Base-by-base conservation (phyloP, 192 early-diverging fungal species). In the Coemansia sp. region DNA sequence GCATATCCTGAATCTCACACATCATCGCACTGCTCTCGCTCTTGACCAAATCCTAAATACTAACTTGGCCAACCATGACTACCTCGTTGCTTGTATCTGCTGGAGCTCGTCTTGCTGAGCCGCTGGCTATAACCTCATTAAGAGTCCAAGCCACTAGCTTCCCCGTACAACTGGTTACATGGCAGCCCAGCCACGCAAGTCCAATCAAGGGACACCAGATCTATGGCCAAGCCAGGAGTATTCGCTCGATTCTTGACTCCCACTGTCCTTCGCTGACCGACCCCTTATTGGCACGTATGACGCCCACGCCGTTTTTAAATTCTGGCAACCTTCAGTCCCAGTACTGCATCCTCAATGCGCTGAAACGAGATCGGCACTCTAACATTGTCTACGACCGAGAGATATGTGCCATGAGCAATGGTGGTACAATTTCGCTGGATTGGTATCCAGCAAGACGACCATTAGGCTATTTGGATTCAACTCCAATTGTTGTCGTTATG, bases 341-440 rank as follows among this genome's bases (percentile, higher is more conserved):
- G 10, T 62, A 71, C 43, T 62, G 39, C 44, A 12, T 18, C 63
- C 13, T 8, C 27, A 79, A 86, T 52, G 84, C 88, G 16, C 62
- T 85, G 1, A 46, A 83, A 15, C 62, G 78, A 33, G 44, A 33
- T 18, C 27, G 2, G 11, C 9, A 46, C 11, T 67, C 66, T 1
- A 36, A 49, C 22, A 34, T 65, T 9, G 44, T 5, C 7, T 43
- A 66, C 36, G 53, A 57, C 61, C 82, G 88, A 2, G 80, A 88
- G 20, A 22, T 79, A n/a, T 39, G 89, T 0, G 8, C 65, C 3
- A 85, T 90, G 18, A 85, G 85, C 20, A 92, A 97, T 68, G 92
- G 92, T 18, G 95, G 95, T 27, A 84, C 88, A 36, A 68, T 93
- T 43, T 80, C 93, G 1, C 67, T 95, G 13, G 94, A 97, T 76